Percentiles rank a stretch among this genome's conserved stretches.
Evolutionary conservation across 768 basidiomycete genomes (phyloP).

Genomic region (Suillus weaverae): DNA sequence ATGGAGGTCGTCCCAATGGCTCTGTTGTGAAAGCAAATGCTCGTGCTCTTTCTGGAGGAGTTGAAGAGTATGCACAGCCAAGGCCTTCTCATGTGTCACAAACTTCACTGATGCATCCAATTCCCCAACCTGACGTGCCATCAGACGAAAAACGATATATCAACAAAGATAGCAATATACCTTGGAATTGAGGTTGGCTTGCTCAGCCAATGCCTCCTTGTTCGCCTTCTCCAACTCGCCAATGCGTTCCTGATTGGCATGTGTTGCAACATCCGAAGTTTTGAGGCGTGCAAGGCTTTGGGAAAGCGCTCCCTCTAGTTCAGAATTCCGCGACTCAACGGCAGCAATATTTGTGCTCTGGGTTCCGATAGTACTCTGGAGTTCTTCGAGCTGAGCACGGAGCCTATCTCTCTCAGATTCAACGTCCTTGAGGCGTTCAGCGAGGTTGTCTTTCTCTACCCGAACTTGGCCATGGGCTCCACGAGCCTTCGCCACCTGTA

Average conservation of each 20-base stretch:
- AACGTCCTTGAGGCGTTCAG: constrained; percentile 56
- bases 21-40: constrained; percentile 57
- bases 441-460: constrained; percentile 76
- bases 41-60: constrained; percentile 63
- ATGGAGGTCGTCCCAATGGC: constrained; percentile 77
- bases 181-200: constrained; percentile 56
- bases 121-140: constrained; percentile 50
- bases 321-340: constrained; percentile 51
- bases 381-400: constrained; percentile 53
- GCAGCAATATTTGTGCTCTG: constrained; percentile 48
- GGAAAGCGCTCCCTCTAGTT: constrained; percentile 72
- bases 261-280: constrained; percentile 66
- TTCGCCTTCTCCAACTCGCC: constrained; percentile 61
- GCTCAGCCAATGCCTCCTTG: constrained; percentile 55
- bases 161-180: constrained; percentile 38
- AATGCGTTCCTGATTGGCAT: constrained; percentile 61
- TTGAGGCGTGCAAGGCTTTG: constrained; percentile 72
- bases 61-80: constrained; percentile 48
- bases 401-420: constrained; percentile 70
- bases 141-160: constrained; percentile 1
- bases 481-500: constrained; percentile 75
- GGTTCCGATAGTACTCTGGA: constrained; percentile 43
- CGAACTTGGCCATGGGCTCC: constrained; percentile 75
- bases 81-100: constrained; percentile 63
- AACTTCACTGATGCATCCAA: constrained; percentile 60